Evolutionary conservation across 352 stramenopile species (phyloP), one percentile per base, ranked within the genome.

Genomic region (Phytophthora litchii): DNA sequence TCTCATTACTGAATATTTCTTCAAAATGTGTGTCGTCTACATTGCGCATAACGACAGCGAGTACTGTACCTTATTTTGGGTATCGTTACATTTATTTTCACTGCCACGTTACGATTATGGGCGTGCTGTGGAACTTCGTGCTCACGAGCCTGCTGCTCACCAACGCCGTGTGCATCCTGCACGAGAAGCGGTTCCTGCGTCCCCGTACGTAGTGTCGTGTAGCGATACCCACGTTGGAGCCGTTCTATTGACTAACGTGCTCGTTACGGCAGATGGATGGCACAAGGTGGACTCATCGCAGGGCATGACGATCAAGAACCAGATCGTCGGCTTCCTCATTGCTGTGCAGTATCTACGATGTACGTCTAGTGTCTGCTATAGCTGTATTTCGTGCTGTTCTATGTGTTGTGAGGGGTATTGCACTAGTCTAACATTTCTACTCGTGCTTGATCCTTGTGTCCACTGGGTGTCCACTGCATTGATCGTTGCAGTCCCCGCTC

Each of bases 91-190:
- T 27, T 27, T 5, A 5, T 27, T 17, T 21, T 31, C 17, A 25
- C 23, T 31, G 60, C 40, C 37, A 57, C 46, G 53, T 64, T 27
- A 32, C 38, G 20, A 29, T 11, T 13, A 95, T 95, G 86, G 81
- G 86, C 45, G 83, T 92, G 43, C 68, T 95, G 51, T 95, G 87
- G 87, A 91, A 94, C 69, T 91, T 95, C 62, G 80, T 95, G 64
- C 81, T 94, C 29, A 86, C 87, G 66, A 94, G 85, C 36, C 64
- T 95, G 50, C 52, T 95, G 68, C 83, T 93, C 46, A 89, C 86
- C 6, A 95, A 95, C 66, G 83, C 83, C 27, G 78, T 95, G 49
- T 91, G 85, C 58, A 92, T 95, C 53, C 73, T 95, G 46, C 82
- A 95, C 54, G 87, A 95, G 57, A 93, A 93, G 77, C 80, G 87